Conservation (phyloP, 306 rosid genomes). For the Castanospermum australe region DNA sequence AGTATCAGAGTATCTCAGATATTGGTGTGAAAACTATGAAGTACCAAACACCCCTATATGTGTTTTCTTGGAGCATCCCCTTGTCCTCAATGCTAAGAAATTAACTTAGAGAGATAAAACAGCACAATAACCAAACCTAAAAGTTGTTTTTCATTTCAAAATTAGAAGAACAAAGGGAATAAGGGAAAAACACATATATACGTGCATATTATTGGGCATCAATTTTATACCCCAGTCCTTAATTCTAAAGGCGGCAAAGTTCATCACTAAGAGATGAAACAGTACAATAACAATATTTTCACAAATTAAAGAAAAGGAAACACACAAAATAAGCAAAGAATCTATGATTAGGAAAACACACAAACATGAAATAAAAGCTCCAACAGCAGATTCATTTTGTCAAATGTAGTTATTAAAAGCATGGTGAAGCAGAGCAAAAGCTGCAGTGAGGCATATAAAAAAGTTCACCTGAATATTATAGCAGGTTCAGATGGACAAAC, state of each 20-base stretch:
- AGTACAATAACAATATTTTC: not conserved
- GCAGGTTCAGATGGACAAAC: constrained; percentile 63
- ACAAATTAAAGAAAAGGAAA: not conserved
- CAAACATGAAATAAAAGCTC: not conserved
- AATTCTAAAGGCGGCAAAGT: not conserved
- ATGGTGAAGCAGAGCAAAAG: constrained; percentile 5
- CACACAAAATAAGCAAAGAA: not conserved
- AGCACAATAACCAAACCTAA: no score
- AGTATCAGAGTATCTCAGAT: no score
- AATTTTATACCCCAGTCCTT: not conserved
- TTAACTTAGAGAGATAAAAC: no score
- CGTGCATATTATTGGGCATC: not conserved
- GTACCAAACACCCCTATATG: no score
- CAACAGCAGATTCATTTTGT: not conserved
- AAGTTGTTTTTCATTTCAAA: no score
- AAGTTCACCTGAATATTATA: constrained; percentile 66
- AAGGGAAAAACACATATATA: not conserved
- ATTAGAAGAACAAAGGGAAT: no score
- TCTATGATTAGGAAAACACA: no score
- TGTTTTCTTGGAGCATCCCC: no score
- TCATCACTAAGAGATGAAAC: not conserved
- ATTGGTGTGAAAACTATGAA: no score
- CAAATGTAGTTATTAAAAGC: constrained; percentile 3
- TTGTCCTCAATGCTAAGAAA: no score
- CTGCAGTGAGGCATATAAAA: constrained; percentile 7